Percentiles rank a stretch among this genome's conserved stretches.
Conservation (phyloP, 2,329 filamentous ascomycete genomes). For the Blastomyces emzantsi region DNA sequence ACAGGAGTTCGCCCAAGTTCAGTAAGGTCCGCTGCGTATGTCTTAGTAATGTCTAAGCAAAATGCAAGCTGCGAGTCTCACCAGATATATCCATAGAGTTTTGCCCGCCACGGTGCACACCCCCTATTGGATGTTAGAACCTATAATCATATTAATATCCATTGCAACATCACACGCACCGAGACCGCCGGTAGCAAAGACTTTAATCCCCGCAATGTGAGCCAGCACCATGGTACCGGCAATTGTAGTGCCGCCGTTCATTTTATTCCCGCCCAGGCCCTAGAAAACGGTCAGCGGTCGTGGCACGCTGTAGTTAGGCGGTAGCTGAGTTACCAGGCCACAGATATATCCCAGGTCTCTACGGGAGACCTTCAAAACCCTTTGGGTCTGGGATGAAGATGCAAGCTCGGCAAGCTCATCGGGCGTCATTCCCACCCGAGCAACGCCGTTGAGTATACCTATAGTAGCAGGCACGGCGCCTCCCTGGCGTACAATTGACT, state of each 20-base stretch:
- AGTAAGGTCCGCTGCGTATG: slow-evolving; percentile 65
- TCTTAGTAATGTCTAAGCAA: slow-evolving; percentile 1
- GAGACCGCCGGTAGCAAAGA: slow-evolving; percentile 91
- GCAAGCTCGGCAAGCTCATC: slow-evolving; percentile 65
- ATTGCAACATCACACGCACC: slow-evolving; percentile 31
- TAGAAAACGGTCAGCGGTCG: slow-evolving; percentile 24
- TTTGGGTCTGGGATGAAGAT: slow-evolving; percentile 54
- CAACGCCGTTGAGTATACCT: slow-evolving; percentile 74
- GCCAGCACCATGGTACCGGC: slow-evolving; percentile 89
- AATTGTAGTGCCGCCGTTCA: slow-evolving; percentile 88
- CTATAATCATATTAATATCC: no score
- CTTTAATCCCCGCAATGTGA: slow-evolving; percentile 72
- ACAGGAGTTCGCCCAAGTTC: slow-evolving; percentile 86
- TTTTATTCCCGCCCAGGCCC: slow-evolving; percentile 56
- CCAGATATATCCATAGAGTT: slow-evolving; percentile 78
- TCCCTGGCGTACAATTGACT: slow-evolving; percentile 68
- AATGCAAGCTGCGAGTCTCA: slow-evolving; percentile 16
- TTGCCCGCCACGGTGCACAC: slow-evolving; percentile 84
- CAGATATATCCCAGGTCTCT: slow-evolving; percentile 76
- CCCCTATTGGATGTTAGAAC: slow-evolving; percentile 41
- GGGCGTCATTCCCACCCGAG: slow-evolving; percentile 64
- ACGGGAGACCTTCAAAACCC: slow-evolving; percentile 72
- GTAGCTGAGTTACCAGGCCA: slow-evolving; percentile 52
- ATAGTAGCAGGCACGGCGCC: slow-evolving; percentile 86
- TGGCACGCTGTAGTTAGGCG: not conserved